phyloP scores from a whole-genome alignment of 2,329 filamentous ascomycete species.

The Fusarium udum region DNA sequence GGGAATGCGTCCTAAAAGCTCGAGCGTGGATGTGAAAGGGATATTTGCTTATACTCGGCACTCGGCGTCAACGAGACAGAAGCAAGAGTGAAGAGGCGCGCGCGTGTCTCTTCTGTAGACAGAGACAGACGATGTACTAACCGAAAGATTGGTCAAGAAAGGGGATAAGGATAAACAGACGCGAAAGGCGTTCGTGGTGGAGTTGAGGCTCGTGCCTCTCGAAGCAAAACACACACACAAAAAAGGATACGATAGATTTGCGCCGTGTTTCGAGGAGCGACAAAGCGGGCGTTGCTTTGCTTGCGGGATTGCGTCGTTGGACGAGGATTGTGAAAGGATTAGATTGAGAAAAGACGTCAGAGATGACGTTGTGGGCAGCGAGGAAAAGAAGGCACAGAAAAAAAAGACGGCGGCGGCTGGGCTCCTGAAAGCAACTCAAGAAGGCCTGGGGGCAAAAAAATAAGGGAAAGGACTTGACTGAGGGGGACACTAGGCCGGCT shows the following conservation, averaged over 20 bases:
- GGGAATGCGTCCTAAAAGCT: conserved; percentile 6
- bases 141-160: conserved; percentile 23
- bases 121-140: conserved; percentile 19
- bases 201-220: conserved; percentile 39
- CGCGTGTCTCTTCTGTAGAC: conserved; percentile 6
- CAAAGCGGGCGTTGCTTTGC: conserved; percentile 42
- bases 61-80: conserved; percentile 21
- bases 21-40: conserved; percentile 6
- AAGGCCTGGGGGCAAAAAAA: conserved; percentile 27
- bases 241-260: conserved; percentile 27
- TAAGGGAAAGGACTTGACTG: conserved; percentile 25
- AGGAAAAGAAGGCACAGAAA: conserved; percentile 50
- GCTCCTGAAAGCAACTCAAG: conserved; percentile 42
- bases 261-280: conserved; percentile 36
- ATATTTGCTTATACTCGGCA: conserved; percentile 21
- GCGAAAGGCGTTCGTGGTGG: conserved; percentile 32
- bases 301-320: conserved; percentile 46
- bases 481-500: conserved; percentile 24
- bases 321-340: conserved; percentile 50
- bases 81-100: conserved; percentile 20
- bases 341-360: conserved; percentile 57
- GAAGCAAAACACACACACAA: conserved; percentile 10
- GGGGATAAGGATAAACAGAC: conserved; percentile 23
- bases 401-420: conserved; percentile 47
- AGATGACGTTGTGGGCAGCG: conserved; percentile 57